Conservation (phyloP, 1,139 yeast species). For the Insectozyma bohioensis region DNA sequence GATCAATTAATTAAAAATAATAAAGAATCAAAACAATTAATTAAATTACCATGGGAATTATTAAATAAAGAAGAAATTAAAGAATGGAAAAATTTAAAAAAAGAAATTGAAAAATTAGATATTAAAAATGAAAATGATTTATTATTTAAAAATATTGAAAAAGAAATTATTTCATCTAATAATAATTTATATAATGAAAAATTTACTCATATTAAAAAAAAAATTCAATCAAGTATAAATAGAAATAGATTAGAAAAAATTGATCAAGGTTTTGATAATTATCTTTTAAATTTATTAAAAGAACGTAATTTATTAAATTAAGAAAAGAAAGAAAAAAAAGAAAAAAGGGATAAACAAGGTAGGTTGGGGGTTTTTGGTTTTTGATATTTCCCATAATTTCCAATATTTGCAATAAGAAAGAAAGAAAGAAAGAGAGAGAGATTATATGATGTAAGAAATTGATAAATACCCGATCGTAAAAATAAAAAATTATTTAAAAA, state of each 20-base stretch:
- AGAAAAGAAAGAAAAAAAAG: too few species aligned
- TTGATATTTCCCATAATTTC: too few species aligned
- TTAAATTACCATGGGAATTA: constrained; percentile 11
- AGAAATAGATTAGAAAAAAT: constrained; percentile 17
- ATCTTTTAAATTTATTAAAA: constrained; percentile 14
- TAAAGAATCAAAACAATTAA: constrained; percentile 2
- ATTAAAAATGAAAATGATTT: neutral
- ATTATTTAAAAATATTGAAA: constrained; percentile 2
- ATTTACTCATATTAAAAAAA: constrained; percentile 6
- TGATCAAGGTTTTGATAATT: constrained; percentile 19
- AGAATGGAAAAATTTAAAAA: constrained; percentile 17
- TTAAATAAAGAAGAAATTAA: constrained; percentile 15
- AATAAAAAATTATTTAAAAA: too few species aligned
- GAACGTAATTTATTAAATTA: too few species aligned
- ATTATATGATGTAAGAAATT: too few species aligned
- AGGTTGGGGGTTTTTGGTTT: too few species aligned
- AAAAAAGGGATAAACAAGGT: too few species aligned
- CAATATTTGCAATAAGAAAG: too few species aligned
- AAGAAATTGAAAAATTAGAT: neutral
- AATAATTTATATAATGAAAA: too few species aligned
- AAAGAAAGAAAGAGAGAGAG: too few species aligned
- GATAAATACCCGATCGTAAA: too few species aligned
- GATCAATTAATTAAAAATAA: constrained; percentile 1
- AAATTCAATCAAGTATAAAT: constrained; percentile 11
- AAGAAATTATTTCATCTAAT: neutral